Evolutionary conservation across 768 basidiomycete genomes (phyloP).

Genomic region (Suillus ampliporus): DNA sequence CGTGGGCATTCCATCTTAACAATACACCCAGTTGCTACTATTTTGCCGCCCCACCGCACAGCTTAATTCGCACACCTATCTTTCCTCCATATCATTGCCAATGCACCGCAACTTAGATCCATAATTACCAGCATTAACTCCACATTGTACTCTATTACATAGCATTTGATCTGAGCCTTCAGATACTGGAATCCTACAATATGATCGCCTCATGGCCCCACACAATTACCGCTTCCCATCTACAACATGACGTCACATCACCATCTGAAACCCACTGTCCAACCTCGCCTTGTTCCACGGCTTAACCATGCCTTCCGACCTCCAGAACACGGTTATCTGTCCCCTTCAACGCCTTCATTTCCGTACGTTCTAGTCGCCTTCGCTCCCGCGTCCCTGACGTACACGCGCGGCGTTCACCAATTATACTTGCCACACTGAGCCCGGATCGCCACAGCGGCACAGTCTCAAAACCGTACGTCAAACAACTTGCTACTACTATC

Average conservation of each 20-base stretch:
- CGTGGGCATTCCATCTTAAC: neutral
- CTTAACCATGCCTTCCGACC: constrained; percentile 25
- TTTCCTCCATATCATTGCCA: neutral
- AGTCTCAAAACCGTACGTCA: constrained; percentile 56
- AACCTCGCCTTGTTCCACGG: too few relatives aligned
- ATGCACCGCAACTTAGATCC: neutral
- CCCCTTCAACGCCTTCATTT: constrained; percentile 47
- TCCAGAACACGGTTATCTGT: too few relatives aligned
- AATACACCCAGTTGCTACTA: too few relatives aligned
- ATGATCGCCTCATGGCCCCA: constrained; percentile 4
- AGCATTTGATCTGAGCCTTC: constrained; percentile 6
- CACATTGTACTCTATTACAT: constrained; percentile 11
- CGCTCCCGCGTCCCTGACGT: constrained; percentile 4
- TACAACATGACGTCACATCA: neutral
- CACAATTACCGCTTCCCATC: constrained; percentile 5
- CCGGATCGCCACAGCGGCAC: too few relatives aligned
- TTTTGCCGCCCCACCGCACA: neutral
- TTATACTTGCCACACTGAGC: constrained; percentile 70
- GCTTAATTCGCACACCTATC: constrained; percentile 8
- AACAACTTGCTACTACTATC: too few relatives aligned
- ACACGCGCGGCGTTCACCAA: constrained; percentile 23
- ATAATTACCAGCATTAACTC: constrained; percentile 7
- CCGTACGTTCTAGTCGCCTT: constrained; percentile 37
- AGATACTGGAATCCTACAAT: constrained; percentile 10
- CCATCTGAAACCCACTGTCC: too few relatives aligned